Evolutionary conservation across 2,329 filamentous ascomycete genomes (phyloP).

Genomic region (Fusarium armeniacum): DNA sequence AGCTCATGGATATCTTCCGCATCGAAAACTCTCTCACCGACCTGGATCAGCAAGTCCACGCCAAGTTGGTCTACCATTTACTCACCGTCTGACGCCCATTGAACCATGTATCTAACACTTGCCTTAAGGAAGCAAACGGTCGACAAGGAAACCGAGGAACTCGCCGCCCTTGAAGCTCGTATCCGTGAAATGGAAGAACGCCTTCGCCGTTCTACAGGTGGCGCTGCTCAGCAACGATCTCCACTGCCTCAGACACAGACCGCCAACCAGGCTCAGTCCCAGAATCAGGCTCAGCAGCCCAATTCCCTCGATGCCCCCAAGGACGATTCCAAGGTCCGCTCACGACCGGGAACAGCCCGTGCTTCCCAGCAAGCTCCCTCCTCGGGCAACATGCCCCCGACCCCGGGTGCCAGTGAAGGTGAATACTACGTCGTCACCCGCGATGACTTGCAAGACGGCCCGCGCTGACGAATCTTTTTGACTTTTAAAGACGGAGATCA

Average conservation of each 20-base stretch:
- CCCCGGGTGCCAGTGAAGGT: slow-evolving; percentile 74
- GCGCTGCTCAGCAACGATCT: slow-evolving; percentile 32
- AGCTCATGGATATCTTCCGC: slow-evolving; percentile 90
- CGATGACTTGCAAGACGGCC: slow-evolving; percentile 51
- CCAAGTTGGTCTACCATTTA: slow-evolving; percentile 74
- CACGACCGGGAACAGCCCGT: slow-evolving; percentile 68
- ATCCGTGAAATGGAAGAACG: slow-evolving; percentile 88
- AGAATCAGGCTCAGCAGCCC: slow-evolving; percentile 35
- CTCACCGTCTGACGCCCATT: slow-evolving; percentile 11
- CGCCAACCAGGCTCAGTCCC: slow-evolving; percentile 39
- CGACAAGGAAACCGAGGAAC: slow-evolving; percentile 79
- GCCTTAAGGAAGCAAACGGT: slow-evolving; percentile 81
- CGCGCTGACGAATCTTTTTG: slow-evolving; percentile 51
- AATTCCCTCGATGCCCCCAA: slow-evolving; percentile 43
- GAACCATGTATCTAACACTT: slow-evolving; percentile 14
- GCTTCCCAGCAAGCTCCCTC: slow-evolving; percentile 66
- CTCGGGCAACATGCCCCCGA: slow-evolving; percentile 71
- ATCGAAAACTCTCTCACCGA: slow-evolving; percentile 83
- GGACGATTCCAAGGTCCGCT: slow-evolving; percentile 58
- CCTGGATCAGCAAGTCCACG: slow-evolving; percentile 80
- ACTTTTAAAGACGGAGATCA: slow-evolving; percentile 56
- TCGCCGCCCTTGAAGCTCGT: slow-evolving; percentile 86
- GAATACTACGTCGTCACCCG: slow-evolving; percentile 62
- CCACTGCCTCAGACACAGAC: slow-evolving; percentile 40
- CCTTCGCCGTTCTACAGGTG: slow-evolving; percentile 63